These are phyloP conservation scores for Codiaeum variegatum DNA, from an alignment of 441 rosid genomes.

Conservation along the genomic window DNA sequence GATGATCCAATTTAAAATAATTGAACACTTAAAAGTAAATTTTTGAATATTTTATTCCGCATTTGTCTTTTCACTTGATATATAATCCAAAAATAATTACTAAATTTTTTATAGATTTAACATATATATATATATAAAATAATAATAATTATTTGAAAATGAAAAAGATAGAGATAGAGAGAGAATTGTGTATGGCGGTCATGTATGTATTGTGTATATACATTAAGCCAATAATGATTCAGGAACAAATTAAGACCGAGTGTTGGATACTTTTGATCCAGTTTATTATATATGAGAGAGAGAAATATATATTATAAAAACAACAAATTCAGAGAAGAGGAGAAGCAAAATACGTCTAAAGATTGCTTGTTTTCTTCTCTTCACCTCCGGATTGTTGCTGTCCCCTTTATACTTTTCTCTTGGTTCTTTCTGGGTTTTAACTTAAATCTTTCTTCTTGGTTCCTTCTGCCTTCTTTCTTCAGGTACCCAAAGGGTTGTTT, in stretches of 20 bases:
- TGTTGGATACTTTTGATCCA: not conserved
- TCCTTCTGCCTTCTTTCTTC: conserved; percentile 11
- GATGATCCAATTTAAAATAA: no score
- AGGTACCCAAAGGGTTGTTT: conserved; percentile 7
- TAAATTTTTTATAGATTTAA: no score
- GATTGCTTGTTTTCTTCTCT: conserved; percentile 39
- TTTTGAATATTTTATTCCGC: no score
- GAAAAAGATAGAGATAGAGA: not conserved
- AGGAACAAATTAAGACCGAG: conserved; percentile 9
- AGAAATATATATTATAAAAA: conserved; percentile 10
- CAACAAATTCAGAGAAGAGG: conserved; percentile 17
- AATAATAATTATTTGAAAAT: not conserved
- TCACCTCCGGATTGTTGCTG: conserved; percentile 37
- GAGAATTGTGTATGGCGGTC: conserved; percentile 15
- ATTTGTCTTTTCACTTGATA: no score
- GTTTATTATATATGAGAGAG: not conserved
- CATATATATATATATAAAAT: not conserved
- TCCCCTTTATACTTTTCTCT: conserved; percentile 35
- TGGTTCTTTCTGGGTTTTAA: conserved; percentile 26
- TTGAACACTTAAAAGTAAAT: no score
- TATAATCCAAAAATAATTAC: no score
- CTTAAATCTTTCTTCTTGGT: conserved; percentile 22
- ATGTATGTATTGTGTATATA: conserved; percentile 22
- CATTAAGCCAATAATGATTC: conserved; percentile 27
- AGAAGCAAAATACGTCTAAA: conserved; percentile 26